These are phyloP conservation scores for Ottelia alismoides DNA, from an alignment of 106 monocot genomes.

Conservation along the genomic window DNA sequence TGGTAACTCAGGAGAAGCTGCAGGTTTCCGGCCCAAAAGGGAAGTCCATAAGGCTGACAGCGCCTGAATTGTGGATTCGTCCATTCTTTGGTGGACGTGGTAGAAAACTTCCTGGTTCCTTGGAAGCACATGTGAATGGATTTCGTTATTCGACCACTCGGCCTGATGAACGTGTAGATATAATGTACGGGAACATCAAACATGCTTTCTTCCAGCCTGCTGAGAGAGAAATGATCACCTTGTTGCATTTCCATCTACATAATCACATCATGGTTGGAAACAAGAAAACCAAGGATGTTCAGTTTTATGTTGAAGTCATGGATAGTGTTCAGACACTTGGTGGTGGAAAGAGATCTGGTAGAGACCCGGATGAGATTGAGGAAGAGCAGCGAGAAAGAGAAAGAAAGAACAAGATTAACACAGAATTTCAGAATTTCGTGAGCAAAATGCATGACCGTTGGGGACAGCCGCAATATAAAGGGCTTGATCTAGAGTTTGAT, in stretches of 20 bases:
- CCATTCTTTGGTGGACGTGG: constrained; percentile 81
- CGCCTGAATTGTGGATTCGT: constrained; percentile 75
- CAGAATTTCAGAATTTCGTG: constrained; percentile 91
- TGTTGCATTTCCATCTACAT: constrained; percentile 82
- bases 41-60: constrained; percentile 55
- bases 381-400: constrained; percentile 94
- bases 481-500: constrained; percentile 80
- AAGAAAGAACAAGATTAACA: constrained; percentile 81
- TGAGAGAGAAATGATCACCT: constrained; percentile 96
- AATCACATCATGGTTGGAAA: constrained; percentile 99
- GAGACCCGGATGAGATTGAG: constrained; percentile 91
- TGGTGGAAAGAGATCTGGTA: constrained; percentile 58
- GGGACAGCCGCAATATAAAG: constrained; percentile 74
- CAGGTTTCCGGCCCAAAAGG: constrained; percentile 51
- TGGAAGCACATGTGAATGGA: constrained; percentile 88
- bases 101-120: constrained; percentile 65
- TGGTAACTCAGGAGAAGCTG: constrained; percentile 92
- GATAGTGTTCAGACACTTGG: constrained; percentile 93
- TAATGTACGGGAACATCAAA: constrained; percentile 88
- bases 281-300: constrained; percentile 91
- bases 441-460: constrained; percentile 79
- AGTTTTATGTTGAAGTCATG: constrained; percentile 96
- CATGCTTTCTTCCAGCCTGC: constrained; percentile 98
- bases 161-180: constrained; percentile 71
- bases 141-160: constrained; percentile 80